Evolutionary conservation across 805 yeast genomes (phyloP).

Genomic region (Cyberlindnera xishuangbannaensis): DNA sequence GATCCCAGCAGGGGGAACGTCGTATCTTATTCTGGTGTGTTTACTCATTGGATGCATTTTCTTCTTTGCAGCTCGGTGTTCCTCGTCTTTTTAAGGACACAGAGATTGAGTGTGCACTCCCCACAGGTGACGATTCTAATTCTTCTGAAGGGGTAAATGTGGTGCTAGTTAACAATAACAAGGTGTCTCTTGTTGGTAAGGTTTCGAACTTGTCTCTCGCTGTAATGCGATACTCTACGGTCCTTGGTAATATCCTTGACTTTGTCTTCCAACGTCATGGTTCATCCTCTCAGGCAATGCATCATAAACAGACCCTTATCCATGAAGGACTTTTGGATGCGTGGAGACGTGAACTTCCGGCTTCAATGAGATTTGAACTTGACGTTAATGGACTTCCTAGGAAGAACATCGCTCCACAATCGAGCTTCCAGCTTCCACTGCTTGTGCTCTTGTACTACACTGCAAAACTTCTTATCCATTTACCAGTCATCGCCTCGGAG

Average conservation of each 20-base stretch:
- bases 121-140: constrained; percentile 45
- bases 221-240: constrained; percentile 63
- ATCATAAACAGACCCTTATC: constrained; percentile 30
- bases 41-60: constrained; percentile 68
- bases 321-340: constrained; percentile 68
- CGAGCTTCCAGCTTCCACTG: constrained; percentile 38
- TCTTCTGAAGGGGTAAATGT: constrained; percentile 47
- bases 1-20: constrained; percentile 75
- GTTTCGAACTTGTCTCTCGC: constrained; percentile 59
- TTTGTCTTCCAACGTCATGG: constrained; percentile 55
- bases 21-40: constrained; percentile 82
- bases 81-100: constrained; percentile 75
- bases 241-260: constrained; percentile 69
- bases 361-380: constrained; percentile 53
- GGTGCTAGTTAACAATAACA: constrained; percentile 52
- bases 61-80: constrained; percentile 73
- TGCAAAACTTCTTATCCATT: constrained; percentile 56
- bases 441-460: constrained; percentile 55
- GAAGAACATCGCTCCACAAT: constrained; percentile 22
- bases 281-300: constrained; percentile 12
- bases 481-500: constrained; percentile 49
- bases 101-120: constrained; percentile 83
- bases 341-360: constrained; percentile 73
- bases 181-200: constrained; percentile 61
- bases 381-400: constrained; percentile 49